Evolutionary conservation across 2,329 filamentous ascomycete genomes (phyloP), one percentile per base, ranked within the genome.

Genomic region (Arthroderma sp.): DNA sequence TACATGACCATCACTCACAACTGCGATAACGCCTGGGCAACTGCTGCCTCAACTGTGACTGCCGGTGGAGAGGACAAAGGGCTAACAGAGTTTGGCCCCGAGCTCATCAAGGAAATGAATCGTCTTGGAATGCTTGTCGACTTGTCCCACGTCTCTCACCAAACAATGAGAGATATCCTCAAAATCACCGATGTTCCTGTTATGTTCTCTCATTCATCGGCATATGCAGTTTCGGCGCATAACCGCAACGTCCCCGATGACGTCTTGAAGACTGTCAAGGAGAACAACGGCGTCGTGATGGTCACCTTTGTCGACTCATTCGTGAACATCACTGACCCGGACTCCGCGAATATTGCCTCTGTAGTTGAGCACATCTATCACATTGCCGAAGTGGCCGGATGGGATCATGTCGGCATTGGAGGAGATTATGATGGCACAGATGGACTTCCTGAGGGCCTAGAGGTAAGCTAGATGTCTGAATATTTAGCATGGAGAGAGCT

Each of bases 211-310:
- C 56, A 56, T 41, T 53, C 51, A 3, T 50, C 48, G 6, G 48
- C 49, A 2, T 56, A 57, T 27, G 50, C 48, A 4, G 37, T 59
- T 1, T 53, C 49, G 32, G 50, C 53, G 7, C 60, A 66, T 47
- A 53, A 59, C 4, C 58, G 67, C 1, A 66, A 69, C 40, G 66
- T 66, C 1, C 65, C 66, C 1, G 66, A 69, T 36, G 63, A 66
- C 38, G 59, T 69, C 3, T 52, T 69, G 2, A 50, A 56, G 4
- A 48, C 50, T 2, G 50, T 69, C 0, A 58, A 57, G 30, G 46
- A 54, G 2, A 69, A 68, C 29, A 54, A 58, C 1, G 66, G 67
- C 0, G 56, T 69, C 6, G 54, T 68, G 6, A 69, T 68, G 66
- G 57, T 62, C 0, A 59, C 60, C 0, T 68, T 68, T 36, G 55